A percentile compares a stretch with the other conserved stretches of the same genome.
phyloP scores from a whole-genome alignment of 228 moss, liverwort and hornwort species.

The Sphagnum fallax region DNA sequence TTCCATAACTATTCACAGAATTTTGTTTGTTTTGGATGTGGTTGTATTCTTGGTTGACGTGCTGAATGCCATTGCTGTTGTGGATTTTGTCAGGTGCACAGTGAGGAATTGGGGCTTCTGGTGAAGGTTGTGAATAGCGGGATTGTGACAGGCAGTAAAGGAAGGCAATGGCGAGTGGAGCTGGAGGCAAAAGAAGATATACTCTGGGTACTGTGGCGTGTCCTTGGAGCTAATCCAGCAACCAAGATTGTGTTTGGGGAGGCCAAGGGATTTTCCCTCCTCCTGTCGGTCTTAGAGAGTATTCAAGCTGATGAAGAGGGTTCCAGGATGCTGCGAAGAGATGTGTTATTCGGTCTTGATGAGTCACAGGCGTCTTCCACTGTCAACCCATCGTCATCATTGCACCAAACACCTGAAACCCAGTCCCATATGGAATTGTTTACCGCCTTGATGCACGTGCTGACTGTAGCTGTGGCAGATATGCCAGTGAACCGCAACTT shows the following conservation, averaged over 20 bases:
- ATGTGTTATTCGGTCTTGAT: constrained; percentile 23
- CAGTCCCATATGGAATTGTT: constrained; percentile 49
- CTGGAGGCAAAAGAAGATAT: constrained; percentile 71
- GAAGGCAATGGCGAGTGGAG: constrained; percentile 66
- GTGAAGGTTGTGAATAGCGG: constrained; percentile 66
- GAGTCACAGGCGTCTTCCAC: constrained; percentile 32
- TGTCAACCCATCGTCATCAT: constrained; percentile 4
- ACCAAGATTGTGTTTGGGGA: constrained; percentile 75
- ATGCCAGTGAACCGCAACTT: constrained; percentile 58
- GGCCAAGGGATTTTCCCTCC: constrained; percentile 73
- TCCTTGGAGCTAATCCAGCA: constrained; percentile 58
- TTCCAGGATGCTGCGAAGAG: constrained; percentile 7
- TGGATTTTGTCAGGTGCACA: constrained; percentile 36
- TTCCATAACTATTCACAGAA: too few species aligned
- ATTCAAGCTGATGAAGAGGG: constrained; percentile 31
- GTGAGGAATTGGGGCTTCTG: constrained; percentile 73
- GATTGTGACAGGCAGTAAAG: constrained; percentile 45
- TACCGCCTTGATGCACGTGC: constrained; percentile 72
- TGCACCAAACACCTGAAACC: constrained; percentile 3
- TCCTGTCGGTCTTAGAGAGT: constrained; percentile 64
- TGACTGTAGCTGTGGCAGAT: constrained; percentile 62
- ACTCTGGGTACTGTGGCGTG: constrained; percentile 88
- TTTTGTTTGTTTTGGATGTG: too few species aligned
- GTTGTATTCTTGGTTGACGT: too few species aligned
- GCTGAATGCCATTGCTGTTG: too few species aligned